Evolutionary conservation across 1,284 basidiomycete species (phyloP).

Genomic region (Fomitopsis betulina): DNA sequence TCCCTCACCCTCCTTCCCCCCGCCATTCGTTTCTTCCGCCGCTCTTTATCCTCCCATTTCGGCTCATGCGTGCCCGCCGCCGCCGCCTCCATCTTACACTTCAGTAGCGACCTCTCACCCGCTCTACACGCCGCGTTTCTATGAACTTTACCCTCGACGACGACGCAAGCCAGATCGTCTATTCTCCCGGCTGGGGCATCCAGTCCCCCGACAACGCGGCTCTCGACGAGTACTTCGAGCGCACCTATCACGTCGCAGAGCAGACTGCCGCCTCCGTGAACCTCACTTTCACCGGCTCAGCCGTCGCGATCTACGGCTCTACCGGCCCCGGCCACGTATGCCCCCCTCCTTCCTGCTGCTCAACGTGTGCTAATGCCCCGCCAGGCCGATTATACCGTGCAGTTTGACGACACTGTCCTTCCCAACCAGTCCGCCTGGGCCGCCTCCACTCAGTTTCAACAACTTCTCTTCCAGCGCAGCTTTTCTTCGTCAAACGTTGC

Average conservation of each 20-base stretch:
- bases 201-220: slow-evolving; percentile 17
- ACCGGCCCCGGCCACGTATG: slow-evolving; percentile 27
- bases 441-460: slow-evolving; percentile 17
- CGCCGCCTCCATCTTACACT: neutral
- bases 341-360: neutral
- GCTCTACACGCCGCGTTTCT: neutral
- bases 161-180: slow-evolving; percentile 24
- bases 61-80: neutral
- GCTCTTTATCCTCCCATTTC: neutral
- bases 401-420: slow-evolving; percentile 21
- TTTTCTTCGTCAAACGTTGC: slow-evolving; percentile 10
- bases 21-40: neutral
- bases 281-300: slow-evolving; percentile 19
- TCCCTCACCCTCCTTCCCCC: no score
- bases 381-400: slow-evolving; percentile 21
- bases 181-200: slow-evolving; percentile 22
- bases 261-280: slow-evolving; percentile 19
- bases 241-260: slow-evolving; percentile 26
- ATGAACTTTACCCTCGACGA: slow-evolving; percentile 31
- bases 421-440: slow-evolving; percentile 17
- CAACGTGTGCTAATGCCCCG: neutral
- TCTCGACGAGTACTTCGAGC: slow-evolving; percentile 21
- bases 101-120: neutral
- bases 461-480: slow-evolving; percentile 20
- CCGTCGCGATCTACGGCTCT: slow-evolving; percentile 24